Conservation (phyloP, 2,329 filamentous ascomycete genomes). For the Neonectria ditissima region DNA sequence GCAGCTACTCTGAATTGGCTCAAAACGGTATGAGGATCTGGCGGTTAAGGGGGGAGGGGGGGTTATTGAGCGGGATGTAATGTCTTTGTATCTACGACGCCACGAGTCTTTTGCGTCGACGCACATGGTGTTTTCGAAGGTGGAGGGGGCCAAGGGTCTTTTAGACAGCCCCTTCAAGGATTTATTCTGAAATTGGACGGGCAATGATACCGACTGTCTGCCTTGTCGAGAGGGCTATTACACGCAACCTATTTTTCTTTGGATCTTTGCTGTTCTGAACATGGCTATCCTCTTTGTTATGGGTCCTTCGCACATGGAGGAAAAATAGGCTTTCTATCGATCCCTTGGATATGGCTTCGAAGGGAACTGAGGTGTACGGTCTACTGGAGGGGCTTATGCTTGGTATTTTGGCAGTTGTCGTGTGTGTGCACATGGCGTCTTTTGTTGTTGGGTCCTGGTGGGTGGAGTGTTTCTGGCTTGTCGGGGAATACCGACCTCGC, state of each 20-base stretch:
- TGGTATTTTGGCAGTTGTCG: conserved; percentile 12
- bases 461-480: conserved; percentile 6
- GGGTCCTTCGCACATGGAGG: conserved; percentile 12
- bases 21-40: conserved; percentile 38
- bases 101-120: conserved; percentile 43
- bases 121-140: conserved; percentile 22
- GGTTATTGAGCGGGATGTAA: conserved; percentile 40
- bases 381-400: conserved; percentile 15
- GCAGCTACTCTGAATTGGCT: conserved; percentile 33
- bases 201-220: conserved; percentile 15
- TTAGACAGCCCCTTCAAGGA: not conserved
- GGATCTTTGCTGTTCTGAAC: conserved; percentile 4
- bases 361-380: conserved; percentile 7
- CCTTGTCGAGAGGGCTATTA: conserved; percentile 12
- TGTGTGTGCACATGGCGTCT: conserved; percentile 20
- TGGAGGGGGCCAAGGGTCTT: not conserved
- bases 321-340: conserved; percentile 17
- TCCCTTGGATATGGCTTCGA: conserved; percentile 17
- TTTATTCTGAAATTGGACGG: conserved; percentile 26
- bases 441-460: conserved; percentile 2
- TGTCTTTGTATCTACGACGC: conserved; percentile 46
- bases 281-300: conserved; percentile 15
- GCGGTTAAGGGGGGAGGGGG: conserved; percentile 31
- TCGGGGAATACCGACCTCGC: conserved; percentile 6
- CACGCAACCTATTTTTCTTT: conserved; percentile 6